Base-by-base conservation (phyloP, 805 yeast species). In the Wickerhamomyces alni region DNA sequence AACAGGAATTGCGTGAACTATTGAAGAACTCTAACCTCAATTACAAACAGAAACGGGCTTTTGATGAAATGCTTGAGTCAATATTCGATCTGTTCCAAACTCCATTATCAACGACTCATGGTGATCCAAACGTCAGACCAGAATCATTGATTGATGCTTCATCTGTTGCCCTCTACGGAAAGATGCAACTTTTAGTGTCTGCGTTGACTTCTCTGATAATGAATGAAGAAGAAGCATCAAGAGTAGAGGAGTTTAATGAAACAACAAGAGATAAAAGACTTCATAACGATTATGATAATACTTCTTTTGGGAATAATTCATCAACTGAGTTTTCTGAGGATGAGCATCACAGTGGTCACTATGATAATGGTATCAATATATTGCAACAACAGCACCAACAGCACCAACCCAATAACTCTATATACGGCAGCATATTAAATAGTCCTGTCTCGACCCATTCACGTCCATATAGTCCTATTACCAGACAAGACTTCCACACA, bases 161-260 rank as follows among this genome's bases (percentile, higher is more conserved):
- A 1, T 48, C 59, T 11, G 34, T 52, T 5, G 47, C 45, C 8
- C 36, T 63, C 4, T 58, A 55, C 35, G 47, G 58, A n/a, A 52
- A 50, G 38, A 55, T 65, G 49, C 70, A 66, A 39, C 50, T 39
- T 12, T 40, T 62, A 26, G 59, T 66, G 3, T 50, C 55, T 27
- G 41, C 63, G 1, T 38, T 64, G 33, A 59, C 67, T 6, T 52
- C 59, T 8, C 42, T 63, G 36, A 52, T 63, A 12, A 57, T 63
- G 55, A 45, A 50, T 25, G 55, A 49, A 17, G 52, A 48, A 5
- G 57, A 48, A 13, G 37, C 36, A 7, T 29, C 46, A 15, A 35
- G 36, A 17, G 17, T 39, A 11, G 46, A 44, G 12, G 47, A 13
- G n/a, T 18, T n/a, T 29, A 12, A 30, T 43, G 33, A 39, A 27